phyloP scores from a whole-genome alignment of 139 green algal genomes.

The Chlorella vulgaris region DNA sequence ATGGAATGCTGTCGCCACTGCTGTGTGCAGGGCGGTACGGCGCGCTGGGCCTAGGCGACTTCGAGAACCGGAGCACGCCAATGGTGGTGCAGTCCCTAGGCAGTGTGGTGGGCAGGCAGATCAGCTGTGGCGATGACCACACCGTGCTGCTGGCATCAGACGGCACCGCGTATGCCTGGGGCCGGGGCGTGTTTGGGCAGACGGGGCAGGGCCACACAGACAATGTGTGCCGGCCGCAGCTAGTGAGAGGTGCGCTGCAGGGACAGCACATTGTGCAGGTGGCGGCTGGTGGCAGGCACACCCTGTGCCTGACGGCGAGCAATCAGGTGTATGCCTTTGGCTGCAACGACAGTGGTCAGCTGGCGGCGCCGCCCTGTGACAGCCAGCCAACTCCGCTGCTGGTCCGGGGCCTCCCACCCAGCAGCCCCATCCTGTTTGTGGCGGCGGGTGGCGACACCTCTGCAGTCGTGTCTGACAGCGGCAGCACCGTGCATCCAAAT shows the following conservation, averaged over 20 bases:
- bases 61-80: conserved; percentile 47
- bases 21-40: conserved; percentile 1
- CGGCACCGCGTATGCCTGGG: conserved; percentile 66
- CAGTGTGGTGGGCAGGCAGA: conserved; percentile 14
- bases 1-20: background rate
- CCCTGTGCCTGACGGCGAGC: conserved; percentile 46
- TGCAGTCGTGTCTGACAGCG: background rate
- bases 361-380: conserved; percentile 15
- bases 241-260: conserved; percentile 19
- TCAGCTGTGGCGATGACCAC: conserved; percentile 70
- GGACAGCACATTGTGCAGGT: conserved; percentile 58
- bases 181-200: conserved; percentile 63
- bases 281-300: conserved; percentile 64
- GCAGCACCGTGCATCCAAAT: background rate
- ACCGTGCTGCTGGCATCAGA: conserved; percentile 53
- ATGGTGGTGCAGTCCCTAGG: conserved; percentile 46
- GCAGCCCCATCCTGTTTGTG: conserved; percentile 32
- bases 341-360: conserved; percentile 56
- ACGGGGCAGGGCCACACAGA: conserved; percentile 63
- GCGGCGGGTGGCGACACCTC: conserved; percentile 42
- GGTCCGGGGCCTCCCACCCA: conserved; percentile 29
- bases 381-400: conserved; percentile 25
- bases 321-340: conserved; percentile 63
- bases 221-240: conserved; percentile 50
- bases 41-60: conserved; percentile 68